Conservation (phyloP, 2,329 filamentous ascomycete species). For the Neopestalotiopsis rosae region DNA sequence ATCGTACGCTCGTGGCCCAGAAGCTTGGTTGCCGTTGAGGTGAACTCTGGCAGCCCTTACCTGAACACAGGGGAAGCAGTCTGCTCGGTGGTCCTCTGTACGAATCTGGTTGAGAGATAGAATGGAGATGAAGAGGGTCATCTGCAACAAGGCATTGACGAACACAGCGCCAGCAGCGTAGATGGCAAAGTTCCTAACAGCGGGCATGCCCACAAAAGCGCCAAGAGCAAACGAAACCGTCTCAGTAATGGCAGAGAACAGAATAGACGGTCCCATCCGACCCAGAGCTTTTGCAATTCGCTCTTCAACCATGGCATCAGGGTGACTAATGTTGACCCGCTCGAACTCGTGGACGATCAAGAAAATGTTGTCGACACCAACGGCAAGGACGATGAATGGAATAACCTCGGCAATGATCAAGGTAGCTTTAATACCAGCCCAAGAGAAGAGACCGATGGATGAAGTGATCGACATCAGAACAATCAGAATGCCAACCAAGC, state of each 20-base stretch:
- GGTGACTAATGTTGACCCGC: constrained; percentile 88
- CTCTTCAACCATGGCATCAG: constrained; percentile 85
- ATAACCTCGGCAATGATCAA: constrained; percentile 99
- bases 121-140: constrained; percentile 96
- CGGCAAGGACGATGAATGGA: constrained; percentile 93
- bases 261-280: constrained; percentile 94
- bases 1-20: constrained; percentile 67
- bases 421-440: constrained; percentile 89
- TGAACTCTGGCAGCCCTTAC: constrained; percentile 76
- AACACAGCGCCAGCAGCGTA: constrained; percentile 96
- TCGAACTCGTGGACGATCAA: constrained; percentile 98
- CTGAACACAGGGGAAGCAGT: constrained; percentile 89
- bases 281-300: constrained; percentile 88
- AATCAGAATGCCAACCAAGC: constrained; percentile 92
- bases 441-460: constrained; percentile 93
- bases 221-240: constrained; percentile 93
- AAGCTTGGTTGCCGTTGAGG: constrained; percentile 65
- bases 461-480: constrained; percentile 97
- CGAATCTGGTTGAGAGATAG: constrained; percentile 89
- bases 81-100: constrained; percentile 85
- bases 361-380: constrained; percentile 99
- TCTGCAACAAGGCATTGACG: constrained; percentile 95
- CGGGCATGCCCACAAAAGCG: constrained; percentile 95
- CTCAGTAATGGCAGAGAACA: constrained; percentile 93
- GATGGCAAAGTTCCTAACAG: constrained; percentile 94